A percentile compares a stretch with the other conserved stretches of the same genome.
These are phyloP conservation scores for Dacryopinax primogenitus DNA, from an alignment of 768 basidiomycete species.

Conservation along the genomic window DNA sequence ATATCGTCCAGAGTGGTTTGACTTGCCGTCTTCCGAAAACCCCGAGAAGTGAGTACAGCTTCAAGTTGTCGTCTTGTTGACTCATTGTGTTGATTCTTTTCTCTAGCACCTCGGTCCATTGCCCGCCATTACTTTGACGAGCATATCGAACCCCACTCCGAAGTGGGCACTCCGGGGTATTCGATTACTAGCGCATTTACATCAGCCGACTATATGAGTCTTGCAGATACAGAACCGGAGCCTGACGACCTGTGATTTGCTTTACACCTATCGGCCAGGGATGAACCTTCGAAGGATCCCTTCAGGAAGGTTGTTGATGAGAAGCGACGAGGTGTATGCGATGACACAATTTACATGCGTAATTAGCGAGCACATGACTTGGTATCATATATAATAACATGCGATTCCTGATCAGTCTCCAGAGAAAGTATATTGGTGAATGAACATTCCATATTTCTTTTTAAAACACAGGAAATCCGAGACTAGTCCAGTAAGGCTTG, in stretches of 20 bases:
- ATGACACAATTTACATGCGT: background rate
- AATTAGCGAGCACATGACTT: background rate
- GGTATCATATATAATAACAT: background rate
- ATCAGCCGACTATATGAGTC: conserved; percentile 1
- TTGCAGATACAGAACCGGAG: conserved; percentile 1
- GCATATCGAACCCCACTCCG: background rate
- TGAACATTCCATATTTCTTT: too few relatives aligned
- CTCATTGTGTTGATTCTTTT: conserved; percentile 12
- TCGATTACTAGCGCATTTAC: background rate
- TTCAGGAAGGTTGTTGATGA: background rate
- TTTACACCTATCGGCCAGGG: background rate
- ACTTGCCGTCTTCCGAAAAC: conserved; percentile 86
- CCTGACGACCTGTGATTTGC: conserved; percentile 2
- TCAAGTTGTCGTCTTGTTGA: background rate
- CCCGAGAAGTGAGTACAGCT: conserved; percentile 79
- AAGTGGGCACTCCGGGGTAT: background rate
- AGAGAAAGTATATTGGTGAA: too few relatives aligned
- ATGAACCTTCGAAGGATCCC: background rate
- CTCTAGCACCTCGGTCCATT: conserved; percentile 67
- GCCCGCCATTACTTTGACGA: conserved; percentile 91
- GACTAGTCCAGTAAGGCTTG: too few relatives aligned
- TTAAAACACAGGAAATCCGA: too few relatives aligned
- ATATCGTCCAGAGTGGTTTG: conserved; percentile 80
- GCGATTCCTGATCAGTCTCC: too few relatives aligned
- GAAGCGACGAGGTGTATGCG: background rate